Percentiles rank a stretch among this genome's conserved stretches.
Conservation (phyloP, 306 rosid genomes). For the Vigna nakashimae region DNA sequence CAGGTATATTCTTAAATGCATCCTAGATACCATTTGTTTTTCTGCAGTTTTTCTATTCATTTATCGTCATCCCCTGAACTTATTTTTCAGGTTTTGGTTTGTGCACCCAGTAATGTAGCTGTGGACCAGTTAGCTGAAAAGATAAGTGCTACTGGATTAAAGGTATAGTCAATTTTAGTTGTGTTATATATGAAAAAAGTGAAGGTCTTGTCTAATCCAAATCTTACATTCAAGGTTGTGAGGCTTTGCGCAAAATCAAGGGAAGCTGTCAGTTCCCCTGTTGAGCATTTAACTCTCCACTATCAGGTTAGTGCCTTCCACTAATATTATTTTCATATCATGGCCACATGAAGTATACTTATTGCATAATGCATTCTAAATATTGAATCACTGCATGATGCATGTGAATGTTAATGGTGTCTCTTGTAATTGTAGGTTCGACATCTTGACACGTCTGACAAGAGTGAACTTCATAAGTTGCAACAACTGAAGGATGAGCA, state of each 20-base stretch:
- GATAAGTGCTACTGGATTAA: constrained; percentile 96
- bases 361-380: constrained; percentile 13
- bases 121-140: constrained; percentile 98
- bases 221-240: constrained; percentile 72
- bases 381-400: constrained; percentile 20
- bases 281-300: constrained; percentile 98
- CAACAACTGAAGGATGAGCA: constrained; percentile 98
- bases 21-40: neutral
- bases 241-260: constrained; percentile 98
- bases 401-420: constrained; percentile 37
- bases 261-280: constrained; percentile 99
- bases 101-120: constrained; percentile 99
- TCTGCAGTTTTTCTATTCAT: neutral
- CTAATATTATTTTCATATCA: neutral
- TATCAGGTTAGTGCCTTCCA: constrained; percentile 73
- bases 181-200: constrained; percentile 7
- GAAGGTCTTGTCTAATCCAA: constrained; percentile 28
- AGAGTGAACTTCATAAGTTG: constrained; percentile 95
- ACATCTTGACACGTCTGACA: constrained; percentile 98
- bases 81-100: constrained; percentile 84
- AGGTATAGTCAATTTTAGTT: constrained; percentile 62
- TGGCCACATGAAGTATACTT: neutral
- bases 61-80: neutral
- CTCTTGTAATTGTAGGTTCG: constrained; percentile 69
- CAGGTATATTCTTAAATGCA: constrained; percentile 59